Evolutionary conservation across 148 eudicot genomes (phyloP).

Genomic region (Vaccinium myrtillus): DNA sequence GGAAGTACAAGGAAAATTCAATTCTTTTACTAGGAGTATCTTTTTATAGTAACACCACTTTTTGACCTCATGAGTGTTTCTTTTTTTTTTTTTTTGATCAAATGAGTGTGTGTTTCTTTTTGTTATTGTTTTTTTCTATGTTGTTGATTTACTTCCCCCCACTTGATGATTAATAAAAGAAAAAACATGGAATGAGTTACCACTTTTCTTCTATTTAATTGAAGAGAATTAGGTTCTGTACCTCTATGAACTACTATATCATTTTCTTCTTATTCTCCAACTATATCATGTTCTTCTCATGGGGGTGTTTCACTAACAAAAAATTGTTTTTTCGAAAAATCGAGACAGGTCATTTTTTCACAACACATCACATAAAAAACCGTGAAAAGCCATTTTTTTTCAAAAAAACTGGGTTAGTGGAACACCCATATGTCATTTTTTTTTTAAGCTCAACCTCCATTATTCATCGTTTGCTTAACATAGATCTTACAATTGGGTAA

Average conservation of each 20-base stretch:
- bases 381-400: too few species aligned
- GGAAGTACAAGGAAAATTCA: neutral
- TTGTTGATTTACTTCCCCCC: neutral
- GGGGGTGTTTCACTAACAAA: too few species aligned
- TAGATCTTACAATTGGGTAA: neutral
- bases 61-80: neutral
- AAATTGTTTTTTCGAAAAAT: too few species aligned
- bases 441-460: neutral
- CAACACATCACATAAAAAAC: too few species aligned
- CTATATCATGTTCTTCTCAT: too few species aligned
- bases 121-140: neutral
- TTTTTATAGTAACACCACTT: neutral
- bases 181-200: neutral
- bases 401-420: too few species aligned
- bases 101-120: neutral
- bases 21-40: neutral
- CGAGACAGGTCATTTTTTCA: too few species aligned
- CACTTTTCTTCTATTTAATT: neutral
- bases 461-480: neutral
- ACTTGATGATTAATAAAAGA: neutral
- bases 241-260: neutral
- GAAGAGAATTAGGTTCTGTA: neutral
- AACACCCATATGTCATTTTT: neutral
- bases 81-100: too few species aligned
- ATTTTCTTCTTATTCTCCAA: too few species aligned